Evolutionary conservation across 75 land plant genomes (phyloP), one percentile per base, ranked within the genome.

Genomic region (Gnetum montanum): DNA sequence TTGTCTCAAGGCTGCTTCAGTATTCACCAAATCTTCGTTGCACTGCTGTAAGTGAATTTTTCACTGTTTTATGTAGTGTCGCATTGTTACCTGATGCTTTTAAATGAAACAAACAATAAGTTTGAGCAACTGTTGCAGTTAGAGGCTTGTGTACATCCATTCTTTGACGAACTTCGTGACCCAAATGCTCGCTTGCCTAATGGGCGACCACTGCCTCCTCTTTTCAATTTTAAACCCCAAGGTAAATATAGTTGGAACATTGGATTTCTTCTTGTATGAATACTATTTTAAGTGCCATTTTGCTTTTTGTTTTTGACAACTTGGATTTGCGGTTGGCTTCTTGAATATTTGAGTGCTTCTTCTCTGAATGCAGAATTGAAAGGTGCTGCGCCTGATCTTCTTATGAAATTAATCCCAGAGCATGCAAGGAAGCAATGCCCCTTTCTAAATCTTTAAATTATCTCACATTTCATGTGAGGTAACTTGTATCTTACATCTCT

Each of bases 101-200:
- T 15, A 3, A n/a, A 23, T 26, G 48, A 24, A 5, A n/a, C 4
- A 24, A 53, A 19, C 20, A 3, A 4, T 53, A 3, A 53, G 29
- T 16, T 52, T 4, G 8, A 1, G 11, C 26, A 28, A 19, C 34
- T 25, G 11, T 33, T 66, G 66, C 72, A 86, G 90, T 60, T 86
- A 46, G 90, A 86, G 48, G 90, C 90, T 8, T 74, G 70, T 55
- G 58, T 79, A 28, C 90, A 86, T 62, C 90, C 86, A 1, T 79
- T 86, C 67, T 86, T 86, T 62, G 77, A 83, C 59, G 90, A 86
- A 49, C 71, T 86, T 8, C 76, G 90, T 18, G 83, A 86, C 46
- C 76, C 83, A 0, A 83, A 66, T 54, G 63, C 87, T 11, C 76
- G 87, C 37, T 70, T 86, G 40, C 90, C 90, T n/a, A 86, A 79